These are phyloP conservation scores for Coelastrella sp. DNA, from an alignment of 139 green algal species.

Conservation along the genomic window DNA sequence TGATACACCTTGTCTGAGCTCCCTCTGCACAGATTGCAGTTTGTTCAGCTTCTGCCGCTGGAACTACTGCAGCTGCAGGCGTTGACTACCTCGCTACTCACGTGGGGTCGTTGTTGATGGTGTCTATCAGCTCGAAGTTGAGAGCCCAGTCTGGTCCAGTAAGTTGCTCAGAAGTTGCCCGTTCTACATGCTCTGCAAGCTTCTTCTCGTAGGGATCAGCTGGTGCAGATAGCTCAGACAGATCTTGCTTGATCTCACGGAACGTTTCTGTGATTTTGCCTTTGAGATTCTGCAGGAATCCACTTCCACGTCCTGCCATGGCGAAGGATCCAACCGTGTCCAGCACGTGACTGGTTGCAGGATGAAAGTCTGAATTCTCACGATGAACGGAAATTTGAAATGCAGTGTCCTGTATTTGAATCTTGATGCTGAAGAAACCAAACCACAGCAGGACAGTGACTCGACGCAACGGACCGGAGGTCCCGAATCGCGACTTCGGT, in stretches of 20 bases:
- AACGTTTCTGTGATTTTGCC: slow-evolving; percentile 33
- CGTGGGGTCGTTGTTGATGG: slow-evolving; percentile 59
- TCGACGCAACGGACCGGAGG: too few relatives aligned
- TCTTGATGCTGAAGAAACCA: too few relatives aligned
- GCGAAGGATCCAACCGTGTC: slow-evolving; percentile 2
- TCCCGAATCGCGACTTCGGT: too few relatives aligned
- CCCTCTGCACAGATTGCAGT: slow-evolving; percentile 10
- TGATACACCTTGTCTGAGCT: slow-evolving; percentile 50
- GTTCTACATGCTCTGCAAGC: slow-evolving; percentile 48
- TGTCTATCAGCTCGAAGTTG: slow-evolving; percentile 69
- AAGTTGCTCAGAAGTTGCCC: slow-evolving; percentile 58
- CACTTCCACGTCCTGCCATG: slow-evolving; percentile 27
- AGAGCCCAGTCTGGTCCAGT: slow-evolving; percentile 63
- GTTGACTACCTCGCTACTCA: background rate
- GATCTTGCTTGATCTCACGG: slow-evolving; percentile 14
- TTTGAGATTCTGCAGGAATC: slow-evolving; percentile 36
- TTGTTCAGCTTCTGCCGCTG: background rate
- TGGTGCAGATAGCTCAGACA: background rate
- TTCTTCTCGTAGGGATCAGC: slow-evolving; percentile 56
- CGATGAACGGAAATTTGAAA: too few relatives aligned
- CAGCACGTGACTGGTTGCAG: background rate
- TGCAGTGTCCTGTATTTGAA: too few relatives aligned
- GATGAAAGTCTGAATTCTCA: background rate
- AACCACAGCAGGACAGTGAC: too few relatives aligned
- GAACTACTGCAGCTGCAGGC: background rate